A percentile compares a stretch with the other conserved stretches of the same genome.
phyloP scores from a whole-genome alignment of 208 protist genomes.

The Angomonas deanei region DNA sequence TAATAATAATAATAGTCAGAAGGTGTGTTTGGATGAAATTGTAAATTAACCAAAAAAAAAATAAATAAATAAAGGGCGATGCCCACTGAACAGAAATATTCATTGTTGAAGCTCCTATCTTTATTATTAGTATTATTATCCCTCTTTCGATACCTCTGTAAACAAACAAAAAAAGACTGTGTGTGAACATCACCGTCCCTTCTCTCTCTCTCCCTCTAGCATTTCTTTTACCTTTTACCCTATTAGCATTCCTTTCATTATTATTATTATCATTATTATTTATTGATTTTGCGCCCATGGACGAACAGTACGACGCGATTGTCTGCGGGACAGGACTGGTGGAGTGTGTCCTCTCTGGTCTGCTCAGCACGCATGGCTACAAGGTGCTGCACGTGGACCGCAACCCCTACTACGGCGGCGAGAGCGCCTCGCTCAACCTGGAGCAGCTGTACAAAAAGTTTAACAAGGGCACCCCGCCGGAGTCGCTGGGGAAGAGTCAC shows the following conservation, averaged over 20 bases:
- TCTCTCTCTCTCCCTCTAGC: neutral
- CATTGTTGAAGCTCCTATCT: no score
- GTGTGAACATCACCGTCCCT: no score
- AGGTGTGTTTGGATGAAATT: no score
- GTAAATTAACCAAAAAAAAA: no score
- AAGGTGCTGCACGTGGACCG: slow-evolving; percentile 99
- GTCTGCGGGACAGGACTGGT: slow-evolving; percentile 99
- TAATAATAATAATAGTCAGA: no score
- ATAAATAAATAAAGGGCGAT: no score
- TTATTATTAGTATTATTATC: no score
- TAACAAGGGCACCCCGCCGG: slow-evolving; percentile 68
- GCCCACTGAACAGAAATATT: no score
- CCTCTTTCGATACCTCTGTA: no score
- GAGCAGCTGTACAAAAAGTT: slow-evolving; percentile 97
- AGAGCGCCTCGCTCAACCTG: slow-evolving; percentile 98
- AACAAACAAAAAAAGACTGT: no score
- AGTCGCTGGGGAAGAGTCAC: slow-evolving; percentile 85
- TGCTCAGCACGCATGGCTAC: slow-evolving; percentile 94
- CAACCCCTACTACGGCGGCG: slow-evolving; percentile 99
- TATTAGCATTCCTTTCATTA: neutral
- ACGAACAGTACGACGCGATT: slow-evolving; percentile 94
- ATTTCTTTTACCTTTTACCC: neutral
- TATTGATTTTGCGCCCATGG: slow-evolving; percentile 32
- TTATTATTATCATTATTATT: slow-evolving; percentile 10
- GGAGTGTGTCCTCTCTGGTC: slow-evolving; percentile 96